Evolutionary conservation across 2,329 filamentous ascomycete species (phyloP), one percentile per base, ranked within the genome.

Genomic region (Juglanconis oblonga): DNA sequence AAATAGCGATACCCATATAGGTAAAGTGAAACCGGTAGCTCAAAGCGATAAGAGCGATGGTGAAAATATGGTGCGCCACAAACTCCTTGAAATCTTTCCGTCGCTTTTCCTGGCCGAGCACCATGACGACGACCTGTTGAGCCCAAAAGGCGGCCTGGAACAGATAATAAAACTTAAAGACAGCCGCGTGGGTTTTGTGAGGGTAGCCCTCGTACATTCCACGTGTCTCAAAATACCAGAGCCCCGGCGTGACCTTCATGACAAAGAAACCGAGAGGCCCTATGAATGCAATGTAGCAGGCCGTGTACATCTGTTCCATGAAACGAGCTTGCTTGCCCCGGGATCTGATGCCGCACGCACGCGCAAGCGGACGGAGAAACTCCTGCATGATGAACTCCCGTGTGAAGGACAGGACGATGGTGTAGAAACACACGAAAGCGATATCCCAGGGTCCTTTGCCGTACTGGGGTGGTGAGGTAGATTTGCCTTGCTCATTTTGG

Each of bases 11-110:
- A 32, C 93, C 93, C 73, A 98, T 96, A 76, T 97, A 94, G 24
- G 92, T 96, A 74, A 97, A 98, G 76, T 98, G 93, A 80, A 97
- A 98, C 63, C 92, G 87, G 77, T 97, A 98, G 78, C 90, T 95
- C 70, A 94, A 78, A 61, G 77, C 88, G 67, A 98, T 97, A 67
- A 98, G 82, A 24, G 87, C 79, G 62, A 98, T 78, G 24, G 91
- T 96, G 72, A 97, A 90, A 67, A 97, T 88, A 74, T 98, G 93
- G 74, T 98, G 93, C 57, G 88, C 86, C 54, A 97, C 91, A 57
- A 97, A 83, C 79, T 97, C 93, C 76, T 91, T 93, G 77, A 94
- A 97, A 75, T 98, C 93, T 79, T 97, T 97, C 62, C 93, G 81
- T 33, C 90, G 93, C 81, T 96, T 96, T 81, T 98, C 93, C 74